Evolutionary conservation across 2,329 filamentous ascomycete species (phyloP), one percentile per base, ranked within the genome.

Genomic region (Aspergillus fructus): DNA sequence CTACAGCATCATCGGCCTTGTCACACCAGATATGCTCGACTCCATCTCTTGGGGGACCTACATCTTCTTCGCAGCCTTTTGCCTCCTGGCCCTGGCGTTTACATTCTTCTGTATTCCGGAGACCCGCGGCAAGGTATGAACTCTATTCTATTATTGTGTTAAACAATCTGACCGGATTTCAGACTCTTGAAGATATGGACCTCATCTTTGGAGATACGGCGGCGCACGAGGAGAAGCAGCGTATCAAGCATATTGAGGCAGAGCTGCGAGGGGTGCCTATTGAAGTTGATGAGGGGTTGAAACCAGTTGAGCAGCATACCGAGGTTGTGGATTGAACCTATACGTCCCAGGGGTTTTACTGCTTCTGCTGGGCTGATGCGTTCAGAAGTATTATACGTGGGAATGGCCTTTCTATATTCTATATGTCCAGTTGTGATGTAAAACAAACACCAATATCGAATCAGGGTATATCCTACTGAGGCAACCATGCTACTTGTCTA

Each of bases 131-230:
- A 74, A 74, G 65, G 71, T 74, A 60, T 15, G 59, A 21, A 21
- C 21, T 21, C 21, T 55, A 27, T 17, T 51, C 8, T 37, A 19
- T 24, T 12, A 9, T 23, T 13, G 12, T 49, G 24, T 52, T 59
- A 47, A 59, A 9, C 37, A 27, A 15, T 11, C 15, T 23, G 37
- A 51, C 11, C 1, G 3, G 27, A 41, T 50, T 34, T 4, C 12
- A 74, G 63, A 84, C 78, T 5, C 75, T 86, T 12, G 83, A 85
- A 66, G 78, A 85, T 58, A 83, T 85, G 76, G 82, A 85, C 45
- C 73, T 74, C 39, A 74, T 77, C 34, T 78, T 78, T 54, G 72
- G 73, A 3, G 76, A 78, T 49, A 74, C 68, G 1, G 66, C 65
- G 15, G 72, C 71, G 1, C 67, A 75, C 27, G 68, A 75, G 59